Base-by-base conservation (phyloP, 2,329 filamentous ascomycete genomes). In the Atkinsonella hypoxylon region DNA sequence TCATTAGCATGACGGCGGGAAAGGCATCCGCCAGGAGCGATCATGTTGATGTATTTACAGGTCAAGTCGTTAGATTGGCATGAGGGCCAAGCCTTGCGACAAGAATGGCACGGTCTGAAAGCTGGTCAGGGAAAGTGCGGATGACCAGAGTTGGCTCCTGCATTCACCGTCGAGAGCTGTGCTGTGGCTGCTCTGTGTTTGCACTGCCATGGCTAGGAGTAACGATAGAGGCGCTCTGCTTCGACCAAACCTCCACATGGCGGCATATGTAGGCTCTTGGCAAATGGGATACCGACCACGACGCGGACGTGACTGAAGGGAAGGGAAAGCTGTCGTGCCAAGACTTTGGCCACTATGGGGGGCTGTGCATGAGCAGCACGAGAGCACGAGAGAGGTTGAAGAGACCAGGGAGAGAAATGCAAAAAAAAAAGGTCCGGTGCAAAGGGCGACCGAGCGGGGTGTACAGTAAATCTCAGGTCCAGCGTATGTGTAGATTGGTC, bases 261-360 rank as follows among this genome's bases (percentile, higher is more conserved):
- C 17, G 26, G 47, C 30, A 43, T 12, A 48, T 38, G 22, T n/a
- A 36, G 30, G n/a, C 34, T 30, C 47, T 48, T 48, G 47, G 47
- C 47, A 48, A 18, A 9, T 26, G 17, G 38, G 34, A 41, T 41
- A 15, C 26, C 12, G 20, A 7, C 30, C 30, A 12, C n/a, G 30
- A n/a, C 26, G 11, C n/a, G 30, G n/a, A 11, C 43, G 12, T 45
- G 1, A 10, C 17, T 45, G 12, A 31, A 18, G n/a, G 26, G 15
- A 45, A 36, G 30, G 26, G 26, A 11, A n/a, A 12, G 26, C 20
- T 6, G 26, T 20, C 39, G 15, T 22, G 22, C 38, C 47, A 48
- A 48, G 30, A 36, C 26, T 22, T 12, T 42, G 38, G 46, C 36
- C 38, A 26, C 22, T 2, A n/a, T 20, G 8, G 47, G 47, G 39